Percentiles rank a stretch among this genome's conserved stretches.
Conservation (phyloP, 108 stramenopile species). For the Nitzschia inconspicua region DNA sequence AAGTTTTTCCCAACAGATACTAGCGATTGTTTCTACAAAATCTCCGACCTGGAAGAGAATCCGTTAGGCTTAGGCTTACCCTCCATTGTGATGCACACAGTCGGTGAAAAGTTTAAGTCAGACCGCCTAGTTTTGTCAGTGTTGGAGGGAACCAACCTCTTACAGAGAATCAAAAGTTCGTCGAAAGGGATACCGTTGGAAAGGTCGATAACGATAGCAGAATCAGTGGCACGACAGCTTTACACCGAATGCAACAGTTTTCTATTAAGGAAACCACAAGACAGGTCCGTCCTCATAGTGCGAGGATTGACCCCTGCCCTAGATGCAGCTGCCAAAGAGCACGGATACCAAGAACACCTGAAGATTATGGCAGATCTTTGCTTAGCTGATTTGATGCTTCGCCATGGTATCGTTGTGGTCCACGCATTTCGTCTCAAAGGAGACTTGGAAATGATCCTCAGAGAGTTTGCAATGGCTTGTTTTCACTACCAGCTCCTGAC, state of each 20-base stretch:
- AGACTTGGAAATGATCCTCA: conserved; percentile 21
- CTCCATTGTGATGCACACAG: conserved; percentile 8
- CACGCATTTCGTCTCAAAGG: conserved; percentile 17
- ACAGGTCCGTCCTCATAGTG: conserved; percentile 20
- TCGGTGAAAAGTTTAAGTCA: neutral
- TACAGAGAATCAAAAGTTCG: neutral
- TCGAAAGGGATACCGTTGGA: neutral
- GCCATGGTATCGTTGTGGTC: conserved; percentile 25
- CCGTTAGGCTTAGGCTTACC: conserved; percentile 2
- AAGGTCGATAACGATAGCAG: neutral
- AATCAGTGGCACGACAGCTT: neutral
- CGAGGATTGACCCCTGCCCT: conserved; percentile 28
- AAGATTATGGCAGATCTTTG: conserved; percentile 17
- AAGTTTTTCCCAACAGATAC: neutral
- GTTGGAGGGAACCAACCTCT: conserved; percentile 9
- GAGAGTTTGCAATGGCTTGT: conserved; percentile 32
- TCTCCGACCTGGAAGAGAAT: neutral
- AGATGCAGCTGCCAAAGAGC: conserved; percentile 14
- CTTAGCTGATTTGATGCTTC: conserved; percentile 24
- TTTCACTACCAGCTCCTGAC: conserved; percentile 29
- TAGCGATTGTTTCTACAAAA: conserved; percentile 2
- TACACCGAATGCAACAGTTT: conserved; percentile 3
- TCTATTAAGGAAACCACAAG: neutral
- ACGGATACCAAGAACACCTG: conserved; percentile 11
- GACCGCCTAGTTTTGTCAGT: conserved; percentile 7